A percentile compares a stretch with the other conserved stretches of the same genome.
phyloP scores from a whole-genome alignment of 2,329 filamentous ascomycete species.

The Pseudogymnoascus sp. region DNA sequence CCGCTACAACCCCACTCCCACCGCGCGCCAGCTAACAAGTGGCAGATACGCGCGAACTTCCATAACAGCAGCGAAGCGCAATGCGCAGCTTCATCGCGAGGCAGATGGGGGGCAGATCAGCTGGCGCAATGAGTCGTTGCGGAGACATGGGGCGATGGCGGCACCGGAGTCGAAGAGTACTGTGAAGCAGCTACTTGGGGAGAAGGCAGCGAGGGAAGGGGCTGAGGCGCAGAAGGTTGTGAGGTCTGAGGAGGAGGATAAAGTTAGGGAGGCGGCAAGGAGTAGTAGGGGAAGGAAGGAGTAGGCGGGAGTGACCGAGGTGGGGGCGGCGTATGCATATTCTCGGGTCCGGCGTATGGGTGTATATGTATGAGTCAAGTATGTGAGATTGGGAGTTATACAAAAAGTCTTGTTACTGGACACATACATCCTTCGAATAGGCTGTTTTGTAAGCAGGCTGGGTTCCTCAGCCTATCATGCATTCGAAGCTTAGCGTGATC shows the following conservation, averaged over 20 bases:
- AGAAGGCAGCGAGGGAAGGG: slow-evolving; percentile 12
- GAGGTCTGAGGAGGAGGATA: slow-evolving; percentile 18
- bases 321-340: background rate
- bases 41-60: slow-evolving; percentile 54
- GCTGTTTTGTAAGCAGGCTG: background rate
- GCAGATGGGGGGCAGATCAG: slow-evolving; percentile 47
- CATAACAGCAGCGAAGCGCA: slow-evolving; percentile 57
- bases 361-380: background rate
- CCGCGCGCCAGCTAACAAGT: slow-evolving; percentile 26
- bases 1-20: slow-evolving; percentile 13
- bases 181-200: slow-evolving; percentile 25
- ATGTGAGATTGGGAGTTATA: background rate
- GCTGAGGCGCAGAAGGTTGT: slow-evolving; percentile 14
- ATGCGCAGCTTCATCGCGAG: slow-evolving; percentile 50
- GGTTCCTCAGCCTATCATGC: background rate
- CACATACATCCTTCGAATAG: background rate
- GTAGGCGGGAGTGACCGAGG: background rate
- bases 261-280: slow-evolving; percentile 16
- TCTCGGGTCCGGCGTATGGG: background rate
- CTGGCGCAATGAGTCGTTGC: slow-evolving; percentile 45
- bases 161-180: slow-evolving; percentile 29
- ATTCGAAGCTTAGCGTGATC: background rate
- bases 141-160: slow-evolving; percentile 42
- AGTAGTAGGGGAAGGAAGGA: background rate
- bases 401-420: background rate